phyloP scores from a whole-genome alignment of 495 filamentous ascomycete genomes.

The Aspergillus bridgeri region DNA sequence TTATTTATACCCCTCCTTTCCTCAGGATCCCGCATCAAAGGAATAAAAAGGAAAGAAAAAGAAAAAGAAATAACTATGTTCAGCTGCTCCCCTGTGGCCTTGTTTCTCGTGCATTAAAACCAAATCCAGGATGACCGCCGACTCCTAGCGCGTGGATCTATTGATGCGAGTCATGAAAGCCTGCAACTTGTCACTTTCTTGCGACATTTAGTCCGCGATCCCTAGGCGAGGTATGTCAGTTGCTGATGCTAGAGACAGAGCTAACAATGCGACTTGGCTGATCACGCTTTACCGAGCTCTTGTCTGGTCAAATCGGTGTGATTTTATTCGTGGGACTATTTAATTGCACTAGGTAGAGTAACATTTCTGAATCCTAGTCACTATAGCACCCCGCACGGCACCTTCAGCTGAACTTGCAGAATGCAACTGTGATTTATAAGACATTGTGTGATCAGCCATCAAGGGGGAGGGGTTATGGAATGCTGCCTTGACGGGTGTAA shows the following conservation, averaged over 20 bases:
- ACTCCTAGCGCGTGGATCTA: background rate
- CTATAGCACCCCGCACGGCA: too few relatives aligned
- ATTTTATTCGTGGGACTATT: background rate
- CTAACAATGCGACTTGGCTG: background rate
- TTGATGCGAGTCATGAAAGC: background rate
- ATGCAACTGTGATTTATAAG: too few relatives aligned
- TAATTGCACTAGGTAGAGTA: too few relatives aligned
- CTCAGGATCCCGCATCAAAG: background rate
- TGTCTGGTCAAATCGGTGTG: background rate
- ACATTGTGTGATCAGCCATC: too few relatives aligned
- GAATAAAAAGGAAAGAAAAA: background rate
- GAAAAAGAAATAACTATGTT: background rate
- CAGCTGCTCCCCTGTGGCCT: background rate
- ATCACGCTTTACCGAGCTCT: background rate
- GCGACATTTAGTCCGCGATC: background rate
- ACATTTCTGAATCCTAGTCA: too few relatives aligned
- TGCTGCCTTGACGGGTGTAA: too few relatives aligned
- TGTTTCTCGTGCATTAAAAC: background rate
- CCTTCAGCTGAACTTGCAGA: too few relatives aligned
- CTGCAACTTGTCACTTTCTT: background rate
- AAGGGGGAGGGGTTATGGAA: too few relatives aligned
- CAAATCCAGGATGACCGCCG: background rate
- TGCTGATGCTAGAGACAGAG: background rate
- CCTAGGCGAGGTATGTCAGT: background rate
- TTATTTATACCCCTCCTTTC: background rate